A percentile compares a stretch with the other conserved stretches of the same genome.
Evolutionary conservation across 148 eudicot genomes (phyloP).

Genomic region (Agrostemma githago): DNA sequence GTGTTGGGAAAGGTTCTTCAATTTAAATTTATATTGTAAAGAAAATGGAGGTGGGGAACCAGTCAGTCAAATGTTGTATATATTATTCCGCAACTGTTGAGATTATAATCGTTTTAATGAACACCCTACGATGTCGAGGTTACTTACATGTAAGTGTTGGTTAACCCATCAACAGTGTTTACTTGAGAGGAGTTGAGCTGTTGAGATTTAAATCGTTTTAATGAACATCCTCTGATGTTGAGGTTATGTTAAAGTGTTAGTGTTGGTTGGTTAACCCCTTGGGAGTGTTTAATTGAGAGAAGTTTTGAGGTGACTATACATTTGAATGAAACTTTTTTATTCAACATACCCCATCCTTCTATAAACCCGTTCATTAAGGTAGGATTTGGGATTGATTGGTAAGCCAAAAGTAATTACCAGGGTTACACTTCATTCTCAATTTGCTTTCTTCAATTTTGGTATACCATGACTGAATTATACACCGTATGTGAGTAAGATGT

Average conservation of each 20-base stretch:
- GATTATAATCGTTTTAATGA: background rate
- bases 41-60: conserved; percentile 4
- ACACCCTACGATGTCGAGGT: background rate
- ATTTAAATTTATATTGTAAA: background rate
- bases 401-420: background rate
- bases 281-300: no score
- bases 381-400: no score
- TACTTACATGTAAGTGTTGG: background rate
- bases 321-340: no score
- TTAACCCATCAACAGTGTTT: background rate
- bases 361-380: no score
- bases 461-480: background rate
- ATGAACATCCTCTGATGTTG: no score
- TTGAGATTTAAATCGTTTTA: no score
- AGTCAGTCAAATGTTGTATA: background rate
- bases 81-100: background rate
- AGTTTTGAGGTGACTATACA: no score
- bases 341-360: no score
- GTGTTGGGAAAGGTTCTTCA: conserved; percentile 7
- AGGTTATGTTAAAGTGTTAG: no score
- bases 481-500: background rate
- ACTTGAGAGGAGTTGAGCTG: no score
- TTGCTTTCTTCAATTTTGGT: background rate
- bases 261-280: no score
- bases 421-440: background rate